Percentiles rank a stretch among this genome's conserved stretches.
These are phyloP conservation scores for Somion occarium DNA, from an alignment of 1,284 basidiomycete genomes.

Conservation along the genomic window DNA sequence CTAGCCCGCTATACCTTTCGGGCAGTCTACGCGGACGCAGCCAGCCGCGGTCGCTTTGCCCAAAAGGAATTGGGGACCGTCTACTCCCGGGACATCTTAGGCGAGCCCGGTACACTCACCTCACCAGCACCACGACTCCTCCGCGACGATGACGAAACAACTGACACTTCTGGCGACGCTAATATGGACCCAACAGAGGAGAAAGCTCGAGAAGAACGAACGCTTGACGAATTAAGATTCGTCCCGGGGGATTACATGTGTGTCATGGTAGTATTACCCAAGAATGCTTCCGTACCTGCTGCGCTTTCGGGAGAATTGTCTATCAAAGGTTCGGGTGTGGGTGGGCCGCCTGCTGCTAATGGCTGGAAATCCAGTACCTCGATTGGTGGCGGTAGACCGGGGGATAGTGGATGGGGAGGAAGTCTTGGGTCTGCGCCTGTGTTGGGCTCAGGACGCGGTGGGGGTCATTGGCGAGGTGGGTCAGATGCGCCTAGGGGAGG, in stretches of 20 bases:
- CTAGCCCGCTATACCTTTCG: slow-evolving; percentile 75
- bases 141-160: slow-evolving; percentile 41
- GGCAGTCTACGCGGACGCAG: slow-evolving; percentile 68
- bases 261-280: slow-evolving; percentile 66
- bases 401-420: slow-evolving; percentile 45
- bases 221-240: slow-evolving; percentile 71
- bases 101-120: slow-evolving; percentile 61
- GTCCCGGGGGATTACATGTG: slow-evolving; percentile 74
- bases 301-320: slow-evolving; percentile 33
- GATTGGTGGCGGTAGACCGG: neutral
- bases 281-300: slow-evolving; percentile 42
- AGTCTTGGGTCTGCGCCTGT: slow-evolving; percentile 23
- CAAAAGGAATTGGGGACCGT: slow-evolving; percentile 75
- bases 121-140: slow-evolving; percentile 53
- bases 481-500: slow-evolving; percentile 44
- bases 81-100: slow-evolving; percentile 75
- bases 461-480: slow-evolving; percentile 66
- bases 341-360: slow-evolving; percentile 26
- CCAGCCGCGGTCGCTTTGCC: slow-evolving; percentile 60
- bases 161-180: slow-evolving; percentile 26
- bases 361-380: slow-evolving; percentile 32
- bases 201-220: slow-evolving; percentile 41
- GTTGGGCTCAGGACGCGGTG: slow-evolving; percentile 32
- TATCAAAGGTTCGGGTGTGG: slow-evolving; percentile 41
- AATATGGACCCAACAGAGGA: slow-evolving; percentile 31